These are phyloP conservation scores for Cordyceps cicadae DNA, from an alignment of 2,329 filamentous ascomycete genomes.

Conservation along the genomic window DNA sequence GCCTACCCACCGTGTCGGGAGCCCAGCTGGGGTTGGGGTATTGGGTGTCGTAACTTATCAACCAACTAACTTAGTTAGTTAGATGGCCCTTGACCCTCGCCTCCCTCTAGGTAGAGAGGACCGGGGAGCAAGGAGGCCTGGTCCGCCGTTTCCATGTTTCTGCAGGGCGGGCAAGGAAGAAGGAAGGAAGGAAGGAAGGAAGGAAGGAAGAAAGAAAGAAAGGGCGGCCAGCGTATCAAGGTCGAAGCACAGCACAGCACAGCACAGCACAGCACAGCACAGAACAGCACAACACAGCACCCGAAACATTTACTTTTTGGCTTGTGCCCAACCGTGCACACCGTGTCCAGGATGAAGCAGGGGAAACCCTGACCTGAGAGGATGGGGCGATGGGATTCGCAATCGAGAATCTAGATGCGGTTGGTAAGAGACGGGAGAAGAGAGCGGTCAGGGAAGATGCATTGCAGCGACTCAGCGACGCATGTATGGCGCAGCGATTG, in stretches of 20 bases:
- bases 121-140: no score
- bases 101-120: no score
- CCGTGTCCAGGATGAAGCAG: not conserved
- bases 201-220: no score
- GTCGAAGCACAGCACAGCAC: not conserved
- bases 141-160: no score
- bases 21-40: not conserved
- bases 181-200: no score
- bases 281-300: not conserved
- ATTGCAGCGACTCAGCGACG: conserved; percentile 1
- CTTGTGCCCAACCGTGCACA: conserved; percentile 5
- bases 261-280: no score
- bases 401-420: not conserved
- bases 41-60: not conserved
- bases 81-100: no score
- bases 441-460: conserved; percentile 4
- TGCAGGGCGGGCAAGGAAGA: no score
- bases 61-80: no score
- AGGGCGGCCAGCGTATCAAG: not conserved
- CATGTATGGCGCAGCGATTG: not conserved
- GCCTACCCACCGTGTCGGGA: not conserved
- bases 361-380: not conserved
- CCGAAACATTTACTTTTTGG: conserved; percentile 5
- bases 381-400: no score
- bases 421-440: not conserved